Base-by-base conservation (phyloP, 2,329 filamentous ascomycete genomes). In the Cercospora sesami region DNA sequence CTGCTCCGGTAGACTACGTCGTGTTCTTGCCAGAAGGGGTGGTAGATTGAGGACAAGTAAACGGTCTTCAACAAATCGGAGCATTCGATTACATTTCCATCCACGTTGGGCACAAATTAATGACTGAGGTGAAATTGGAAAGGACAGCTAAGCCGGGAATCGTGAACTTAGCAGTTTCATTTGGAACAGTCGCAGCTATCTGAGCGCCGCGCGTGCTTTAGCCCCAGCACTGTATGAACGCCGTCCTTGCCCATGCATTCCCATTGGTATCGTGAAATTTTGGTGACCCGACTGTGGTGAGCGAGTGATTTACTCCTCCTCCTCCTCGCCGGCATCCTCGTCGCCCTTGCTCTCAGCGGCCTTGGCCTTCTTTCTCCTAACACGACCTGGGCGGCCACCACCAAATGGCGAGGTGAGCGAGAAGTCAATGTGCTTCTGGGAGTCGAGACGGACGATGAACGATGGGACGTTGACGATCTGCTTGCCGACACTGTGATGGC, bases 361-460 rank as follows among this genome's bases (percentile, higher is more conserved):
- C 87, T 93, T 94, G 83, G 94, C 92, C 94, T 98, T 99, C 95
- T 98, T 99, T 89, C 95, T 96, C 85, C 93, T 90, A 81, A 97
- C 94, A 89, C 95, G 95, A 78, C 95, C 95, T 79, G 93, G 93
- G 79, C 95, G 94, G 82, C 95, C 95, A 83, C 94, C 94, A 85
- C 95, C 95, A 80, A 97, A 97, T 82, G 95, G 94, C 82, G 94
- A 98, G 85, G 91, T 96, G 75, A 99, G 90, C 73, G 95, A 89
- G 84, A 99, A 98, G 89, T 99, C 95, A 80, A 99, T 98, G 91
- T 99, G 95, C 92, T 99, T 99, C 91, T 99, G 95, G 80, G 94
- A 97, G 89, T 99, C 95, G 81, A 99, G 93, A 86, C 95, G 95
- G 84, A 99, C 95, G 83, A 99, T 91, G 91, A 97, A 99, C 66